Percentiles rank a stretch among this genome's conserved stretches.
These are phyloP conservation scores for Nannizziopsis arthrosporioides DNA, from an alignment of 2,329 filamentous ascomycete species.

Conservation along the genomic window DNA sequence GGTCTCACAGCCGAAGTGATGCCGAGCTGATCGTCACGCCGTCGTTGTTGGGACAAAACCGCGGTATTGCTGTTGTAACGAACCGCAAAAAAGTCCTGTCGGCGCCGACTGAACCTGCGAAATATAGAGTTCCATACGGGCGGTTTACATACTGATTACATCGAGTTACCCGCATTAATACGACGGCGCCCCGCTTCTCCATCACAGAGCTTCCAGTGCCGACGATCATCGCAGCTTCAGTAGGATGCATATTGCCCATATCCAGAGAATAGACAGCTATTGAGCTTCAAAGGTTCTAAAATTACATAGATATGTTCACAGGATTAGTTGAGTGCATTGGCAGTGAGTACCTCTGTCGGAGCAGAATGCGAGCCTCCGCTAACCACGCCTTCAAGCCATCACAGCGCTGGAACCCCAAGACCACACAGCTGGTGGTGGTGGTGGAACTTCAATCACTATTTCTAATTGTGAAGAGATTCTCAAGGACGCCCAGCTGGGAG, in stretches of 20 bases:
- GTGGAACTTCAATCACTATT: conserved; percentile 85
- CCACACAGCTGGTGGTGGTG: conserved; percentile 54
- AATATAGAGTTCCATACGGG: no score
- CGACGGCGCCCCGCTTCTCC: background rate
- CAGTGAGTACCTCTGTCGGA: conserved; percentile 47
- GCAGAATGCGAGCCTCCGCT: conserved; percentile 8
- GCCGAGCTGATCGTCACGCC: no score
- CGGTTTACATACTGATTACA: no score
- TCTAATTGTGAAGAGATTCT: conserved; percentile 64
- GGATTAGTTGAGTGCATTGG: conserved; percentile 88
- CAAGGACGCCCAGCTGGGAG: conserved; percentile 69
- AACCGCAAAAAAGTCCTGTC: no score
- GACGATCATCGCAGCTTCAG: no score
- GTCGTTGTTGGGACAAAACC: no score
- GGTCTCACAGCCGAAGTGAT: no score
- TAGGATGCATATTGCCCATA: background rate
- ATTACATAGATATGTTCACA: conserved; percentile 64
- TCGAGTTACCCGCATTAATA: no score
- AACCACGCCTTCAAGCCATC: conserved; percentile 45
- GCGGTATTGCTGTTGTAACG: no score
- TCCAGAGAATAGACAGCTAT: background rate
- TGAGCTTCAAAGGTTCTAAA: background rate
- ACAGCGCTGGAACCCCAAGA: conserved; percentile 70
- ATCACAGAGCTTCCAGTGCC: background rate
- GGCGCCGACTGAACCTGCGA: no score